Conservation (phyloP, 2,329 filamentous ascomycete genomes). For the Cladosporium sp. region DNA sequence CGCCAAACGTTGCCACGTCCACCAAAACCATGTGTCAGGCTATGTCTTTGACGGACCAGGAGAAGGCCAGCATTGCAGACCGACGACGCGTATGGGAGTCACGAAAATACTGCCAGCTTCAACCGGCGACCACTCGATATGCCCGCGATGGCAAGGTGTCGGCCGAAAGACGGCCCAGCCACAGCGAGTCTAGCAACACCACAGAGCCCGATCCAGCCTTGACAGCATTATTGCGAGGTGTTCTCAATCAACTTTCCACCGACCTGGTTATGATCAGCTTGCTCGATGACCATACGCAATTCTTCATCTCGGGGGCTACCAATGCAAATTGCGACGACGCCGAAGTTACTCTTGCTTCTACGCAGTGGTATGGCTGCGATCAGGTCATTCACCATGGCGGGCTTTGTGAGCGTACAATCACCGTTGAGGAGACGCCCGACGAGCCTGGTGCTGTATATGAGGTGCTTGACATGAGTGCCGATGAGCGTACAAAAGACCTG, state of each 20-base stretch:
- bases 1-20: background rate
- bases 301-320: background rate
- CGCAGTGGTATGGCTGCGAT: constrained; percentile 19
- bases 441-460: constrained; percentile 12
- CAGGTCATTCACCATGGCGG: constrained; percentile 14
- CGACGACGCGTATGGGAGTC: constrained; percentile 17
- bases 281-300: constrained; percentile 4
- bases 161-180: background rate
- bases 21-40: background rate
- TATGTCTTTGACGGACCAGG: background rate
- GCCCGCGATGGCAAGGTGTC: background rate
- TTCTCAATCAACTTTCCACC: background rate
- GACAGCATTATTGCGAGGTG: background rate
- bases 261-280: background rate
- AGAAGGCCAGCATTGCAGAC: constrained; percentile 2
- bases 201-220: background rate
- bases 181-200: background rate
- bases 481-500: background rate
- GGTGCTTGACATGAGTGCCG: constrained; percentile 9
- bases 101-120: constrained; percentile 16
- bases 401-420: constrained; percentile 17
- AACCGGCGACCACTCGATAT: constrained; percentile 4
- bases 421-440: background rate
- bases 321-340: background rate
- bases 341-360: background rate